Conservation (phyloP, 768 basidiomycete genomes). For the Russula emetica region DNA sequence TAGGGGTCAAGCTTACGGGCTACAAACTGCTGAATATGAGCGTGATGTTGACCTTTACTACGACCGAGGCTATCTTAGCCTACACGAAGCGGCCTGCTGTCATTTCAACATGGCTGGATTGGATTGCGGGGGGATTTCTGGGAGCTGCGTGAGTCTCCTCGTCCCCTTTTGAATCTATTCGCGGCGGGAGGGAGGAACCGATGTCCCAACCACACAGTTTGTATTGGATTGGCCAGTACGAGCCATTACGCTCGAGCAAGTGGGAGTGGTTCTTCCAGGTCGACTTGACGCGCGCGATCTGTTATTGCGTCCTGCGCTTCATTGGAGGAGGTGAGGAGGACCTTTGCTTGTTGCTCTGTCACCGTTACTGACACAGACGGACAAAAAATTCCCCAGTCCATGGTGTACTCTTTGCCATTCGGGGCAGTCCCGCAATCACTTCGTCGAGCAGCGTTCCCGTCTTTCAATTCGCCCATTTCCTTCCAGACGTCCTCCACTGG, state of each 20-base stretch:
- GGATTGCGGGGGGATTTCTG: slow-evolving; percentile 8
- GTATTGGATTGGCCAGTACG: slow-evolving; percentile 14
- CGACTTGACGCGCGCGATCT: slow-evolving; percentile 5
- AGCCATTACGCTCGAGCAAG: background rate
- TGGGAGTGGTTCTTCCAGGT: slow-evolving; percentile 19
- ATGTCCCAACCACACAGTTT: background rate
- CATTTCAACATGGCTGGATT: slow-evolving; percentile 13
- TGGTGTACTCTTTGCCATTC: slow-evolving; percentile 1
- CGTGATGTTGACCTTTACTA: background rate
- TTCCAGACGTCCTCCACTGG: background rate
- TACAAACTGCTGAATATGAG: slow-evolving; percentile 14
- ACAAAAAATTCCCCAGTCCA: background rate
- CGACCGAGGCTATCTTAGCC: slow-evolving; percentile 5
- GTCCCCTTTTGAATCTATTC: too few relatives aligned
- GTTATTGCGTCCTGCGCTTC: slow-evolving; percentile 1
- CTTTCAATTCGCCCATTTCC: slow-evolving; percentile 2
- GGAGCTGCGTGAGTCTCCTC: slow-evolving; percentile 1
- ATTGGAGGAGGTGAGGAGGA: slow-evolving; percentile 17
- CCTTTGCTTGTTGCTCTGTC: background rate
- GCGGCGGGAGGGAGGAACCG: background rate
- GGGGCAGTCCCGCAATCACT: background rate
- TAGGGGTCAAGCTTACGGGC: slow-evolving; percentile 14
- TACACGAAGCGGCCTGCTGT: slow-evolving; percentile 10
- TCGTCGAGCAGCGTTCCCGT: slow-evolving; percentile 10
- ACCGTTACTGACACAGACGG: background rate